A percentile compares a stretch with the other conserved stretches of the same genome.
These are phyloP conservation scores for Verticillium albo-atrum DNA, from an alignment of 2,329 filamentous ascomycete genomes.

Conservation along the genomic window DNA sequence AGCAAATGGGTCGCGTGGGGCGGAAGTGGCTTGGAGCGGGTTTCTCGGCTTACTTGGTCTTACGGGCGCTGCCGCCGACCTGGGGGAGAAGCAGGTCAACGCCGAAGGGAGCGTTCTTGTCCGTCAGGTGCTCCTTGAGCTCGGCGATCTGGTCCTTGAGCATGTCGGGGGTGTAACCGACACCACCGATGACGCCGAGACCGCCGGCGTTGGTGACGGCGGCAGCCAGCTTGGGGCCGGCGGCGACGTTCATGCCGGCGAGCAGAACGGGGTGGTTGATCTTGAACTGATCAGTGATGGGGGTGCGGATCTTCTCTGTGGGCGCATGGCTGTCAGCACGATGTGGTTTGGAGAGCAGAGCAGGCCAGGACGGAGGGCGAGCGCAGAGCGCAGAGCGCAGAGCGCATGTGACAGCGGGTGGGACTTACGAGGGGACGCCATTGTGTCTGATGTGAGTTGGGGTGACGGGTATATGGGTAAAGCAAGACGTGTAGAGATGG, in stretches of 20 bases:
- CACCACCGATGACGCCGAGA: constrained; percentile 92
- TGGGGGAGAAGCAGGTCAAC: constrained; percentile 92
- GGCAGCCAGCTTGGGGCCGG: constrained; percentile 91
- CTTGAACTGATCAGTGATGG: constrained; percentile 91
- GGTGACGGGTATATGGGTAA: constrained; percentile 9
- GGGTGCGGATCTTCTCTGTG: constrained; percentile 82
- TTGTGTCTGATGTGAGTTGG: constrained; percentile 31
- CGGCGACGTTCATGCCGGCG: constrained; percentile 98
- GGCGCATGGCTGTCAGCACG: background rate
- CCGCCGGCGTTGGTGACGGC: constrained; percentile 97
- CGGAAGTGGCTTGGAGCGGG: background rate
- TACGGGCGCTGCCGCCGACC: constrained; percentile 88
- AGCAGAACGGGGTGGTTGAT: constrained; percentile 96
- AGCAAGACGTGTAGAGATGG: constrained; percentile 9
- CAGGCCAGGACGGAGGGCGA: too few species aligned
- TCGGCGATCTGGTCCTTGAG: constrained; percentile 90
- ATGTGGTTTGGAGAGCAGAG: too few species aligned
- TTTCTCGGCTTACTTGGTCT: constrained; percentile 65
- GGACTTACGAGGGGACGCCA: constrained; percentile 77
- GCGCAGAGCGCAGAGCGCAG: too few species aligned
- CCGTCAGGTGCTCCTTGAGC: constrained; percentile 79
- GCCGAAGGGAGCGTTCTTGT: constrained; percentile 94
- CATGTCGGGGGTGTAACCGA: constrained; percentile 97
- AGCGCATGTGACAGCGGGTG: constrained; percentile 10
- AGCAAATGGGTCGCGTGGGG: background rate